A percentile compares a stretch with the other conserved stretches of the same genome.
Evolutionary conservation across 352 stramenopile species (phyloP).

Genomic region (Saprolegnia parasitica): DNA sequence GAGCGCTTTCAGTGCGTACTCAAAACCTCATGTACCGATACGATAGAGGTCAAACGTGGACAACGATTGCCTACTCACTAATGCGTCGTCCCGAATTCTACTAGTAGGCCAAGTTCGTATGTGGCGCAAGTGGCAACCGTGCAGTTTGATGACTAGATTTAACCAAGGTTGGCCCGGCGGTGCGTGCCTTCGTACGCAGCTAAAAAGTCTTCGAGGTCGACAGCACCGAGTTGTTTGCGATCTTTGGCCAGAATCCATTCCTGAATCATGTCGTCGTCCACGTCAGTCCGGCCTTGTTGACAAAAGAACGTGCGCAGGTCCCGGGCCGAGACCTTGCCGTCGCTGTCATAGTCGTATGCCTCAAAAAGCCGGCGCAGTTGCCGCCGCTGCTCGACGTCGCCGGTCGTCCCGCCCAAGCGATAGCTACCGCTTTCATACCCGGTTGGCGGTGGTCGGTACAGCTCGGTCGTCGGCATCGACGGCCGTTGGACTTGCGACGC

Average conservation of each 20-base stretch:
- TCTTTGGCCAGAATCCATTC: background rate
- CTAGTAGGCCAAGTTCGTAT: no score
- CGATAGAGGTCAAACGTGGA: no score
- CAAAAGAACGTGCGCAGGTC: background rate
- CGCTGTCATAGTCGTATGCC: background rate
- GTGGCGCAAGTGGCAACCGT: no score
- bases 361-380: background rate
- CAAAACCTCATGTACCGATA: no score
- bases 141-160: background rate
- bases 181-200: background rate
- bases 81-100: no score
- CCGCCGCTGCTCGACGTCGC: background rate
- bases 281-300: background rate
- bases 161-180: background rate
- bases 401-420: background rate
- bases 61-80: no score
- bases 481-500: no score
- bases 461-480: background rate
- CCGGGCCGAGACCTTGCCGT: background rate
- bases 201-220: background rate
- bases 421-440: background rate
- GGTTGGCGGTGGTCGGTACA: background rate
- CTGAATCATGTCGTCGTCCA: background rate
- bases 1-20: no score
- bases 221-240: background rate